Evolutionary conservation across 768 basidiomycete species (phyloP).

Genomic region (Chalciporus sphaerocephalus): DNA sequence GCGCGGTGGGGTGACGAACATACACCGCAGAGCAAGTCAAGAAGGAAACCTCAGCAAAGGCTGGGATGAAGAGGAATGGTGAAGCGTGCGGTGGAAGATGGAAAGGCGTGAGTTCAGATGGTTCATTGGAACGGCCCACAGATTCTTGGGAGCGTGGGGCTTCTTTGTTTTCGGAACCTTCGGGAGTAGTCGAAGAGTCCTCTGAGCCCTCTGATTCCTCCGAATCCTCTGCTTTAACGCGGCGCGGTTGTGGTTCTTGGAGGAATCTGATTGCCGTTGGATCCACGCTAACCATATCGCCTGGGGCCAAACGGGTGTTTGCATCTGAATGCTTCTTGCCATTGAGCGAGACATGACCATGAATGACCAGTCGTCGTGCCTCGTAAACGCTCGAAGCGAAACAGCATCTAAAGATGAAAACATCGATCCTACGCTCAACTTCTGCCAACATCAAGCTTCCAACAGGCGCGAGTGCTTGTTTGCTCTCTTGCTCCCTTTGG

Average conservation of each 20-base stretch:
- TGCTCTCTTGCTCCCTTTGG: slow-evolving; percentile 49
- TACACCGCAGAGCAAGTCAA: slow-evolving; percentile 87
- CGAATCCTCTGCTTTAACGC: background rate
- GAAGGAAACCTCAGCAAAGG: slow-evolving; percentile 84
- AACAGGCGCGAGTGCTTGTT: slow-evolving; percentile 76
- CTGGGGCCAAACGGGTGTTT: slow-evolving; percentile 85
- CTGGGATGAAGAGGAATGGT: slow-evolving; percentile 91
- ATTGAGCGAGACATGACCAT: slow-evolving; percentile 84
- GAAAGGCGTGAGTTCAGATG: slow-evolving; percentile 60
- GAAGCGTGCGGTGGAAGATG: slow-evolving; percentile 81
- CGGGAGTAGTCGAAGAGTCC: background rate
- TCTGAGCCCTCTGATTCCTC: slow-evolving; percentile 9
- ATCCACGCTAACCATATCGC: slow-evolving; percentile 90
- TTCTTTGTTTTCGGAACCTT: background rate
- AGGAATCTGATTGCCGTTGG: slow-evolving; percentile 77
- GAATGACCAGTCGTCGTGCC: slow-evolving; percentile 79
- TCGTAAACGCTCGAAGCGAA: slow-evolving; percentile 87
- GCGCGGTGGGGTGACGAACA: slow-evolving; percentile 92
- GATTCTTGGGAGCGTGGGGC: background rate
- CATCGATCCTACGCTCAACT: slow-evolving; percentile 92
- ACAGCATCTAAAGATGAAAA: slow-evolving; percentile 85
- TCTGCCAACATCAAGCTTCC: slow-evolving; percentile 94
- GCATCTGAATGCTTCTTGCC: slow-evolving; percentile 84
- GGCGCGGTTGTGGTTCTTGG: slow-evolving; percentile 29
- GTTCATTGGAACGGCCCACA: slow-evolving; percentile 1